phyloP scores from a whole-genome alignment of 2,329 filamentous ascomycete species.

The Chaetomium sp. region DNA sequence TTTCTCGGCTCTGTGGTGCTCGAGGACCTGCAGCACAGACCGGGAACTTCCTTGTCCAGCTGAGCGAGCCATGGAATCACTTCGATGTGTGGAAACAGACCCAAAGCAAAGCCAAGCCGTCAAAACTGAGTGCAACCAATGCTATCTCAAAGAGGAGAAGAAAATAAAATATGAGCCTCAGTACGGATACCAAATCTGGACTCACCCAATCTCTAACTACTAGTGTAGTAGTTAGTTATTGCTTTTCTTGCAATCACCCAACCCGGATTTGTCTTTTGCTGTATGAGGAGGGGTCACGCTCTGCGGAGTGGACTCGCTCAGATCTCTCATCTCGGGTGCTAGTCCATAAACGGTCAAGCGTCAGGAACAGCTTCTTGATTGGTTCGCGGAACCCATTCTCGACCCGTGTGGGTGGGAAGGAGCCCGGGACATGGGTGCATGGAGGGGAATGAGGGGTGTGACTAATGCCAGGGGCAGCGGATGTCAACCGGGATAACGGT shows the following conservation, averaged over 20 bases:
- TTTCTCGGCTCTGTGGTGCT: not conserved
- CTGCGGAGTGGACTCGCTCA: slow-evolving; percentile 16
- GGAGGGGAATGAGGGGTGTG: slow-evolving; percentile 14
- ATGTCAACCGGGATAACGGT: not conserved
- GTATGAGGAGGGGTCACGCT: not conserved
- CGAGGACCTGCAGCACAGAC: not conserved
- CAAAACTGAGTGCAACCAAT: not conserved
- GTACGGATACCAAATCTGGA: not conserved
- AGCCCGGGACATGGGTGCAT: slow-evolving; percentile 6
- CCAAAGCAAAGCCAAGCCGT: not conserved
- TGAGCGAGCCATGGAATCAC: not conserved
- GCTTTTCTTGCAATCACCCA: not conserved
- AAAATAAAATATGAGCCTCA: not conserved
- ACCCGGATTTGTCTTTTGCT: not conserved
- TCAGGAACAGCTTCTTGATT: slow-evolving; percentile 47
- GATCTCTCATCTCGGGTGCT: slow-evolving; percentile 19
- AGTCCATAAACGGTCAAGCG: slow-evolving; percentile 39
- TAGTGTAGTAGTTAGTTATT: too few relatives aligned
- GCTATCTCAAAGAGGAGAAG: not conserved
- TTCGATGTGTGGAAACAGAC: not conserved
- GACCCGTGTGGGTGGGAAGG: slow-evolving; percentile 39
- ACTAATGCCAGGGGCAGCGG: slow-evolving; percentile 1
- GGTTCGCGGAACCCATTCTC: slow-evolving; percentile 42
- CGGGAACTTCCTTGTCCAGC: not conserved
- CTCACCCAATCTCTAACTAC: not conserved